These are phyloP conservation scores for Sporormia fimetaria DNA, from an alignment of 495 filamentous ascomycete species.

Conservation along the genomic window DNA sequence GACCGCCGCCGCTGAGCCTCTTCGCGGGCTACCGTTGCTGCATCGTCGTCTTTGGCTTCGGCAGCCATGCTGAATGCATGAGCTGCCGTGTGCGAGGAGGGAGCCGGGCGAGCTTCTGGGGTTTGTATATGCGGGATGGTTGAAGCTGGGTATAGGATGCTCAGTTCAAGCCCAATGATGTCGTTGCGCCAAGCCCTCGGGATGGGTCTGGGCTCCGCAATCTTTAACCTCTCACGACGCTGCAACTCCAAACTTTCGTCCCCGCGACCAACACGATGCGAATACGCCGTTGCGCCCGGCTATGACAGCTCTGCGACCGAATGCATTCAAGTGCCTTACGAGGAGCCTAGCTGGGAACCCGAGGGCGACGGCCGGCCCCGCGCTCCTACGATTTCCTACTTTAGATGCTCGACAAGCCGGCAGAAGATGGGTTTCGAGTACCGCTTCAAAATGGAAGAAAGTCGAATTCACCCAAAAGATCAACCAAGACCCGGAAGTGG, in stretches of 20 bases:
- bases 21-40: conserved; percentile 7
- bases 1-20: conserved; percentile 7
- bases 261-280: conserved; percentile 10
- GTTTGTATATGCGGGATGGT: conserved; percentile 12
- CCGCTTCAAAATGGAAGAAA: no score
- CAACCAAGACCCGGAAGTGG: conserved; percentile 2
- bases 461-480: conserved; percentile 8
- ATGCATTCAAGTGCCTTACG: conserved; percentile 18
- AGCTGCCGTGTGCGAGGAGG: conserved; percentile 21
- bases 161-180: conserved; percentile 16
- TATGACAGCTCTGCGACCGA: conserved; percentile 17
- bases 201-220: background rate
- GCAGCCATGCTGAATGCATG: conserved; percentile 34
- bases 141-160: conserved; percentile 6
- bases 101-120: conserved; percentile 12
- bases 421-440: no score
- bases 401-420: no score
- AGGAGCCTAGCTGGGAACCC: conserved; percentile 12
- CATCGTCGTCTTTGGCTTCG: conserved; percentile 19
- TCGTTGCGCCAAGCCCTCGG: conserved; percentile 20
- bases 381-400: no score
- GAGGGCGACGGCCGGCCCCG: no score
- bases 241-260: background rate
- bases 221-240: background rate
- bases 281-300: conserved; percentile 3